Evolutionary conservation across 2,329 filamentous ascomycete genomes (phyloP), one percentile per base, ranked within the genome.

Genomic region (Diaporthe velutina): DNA sequence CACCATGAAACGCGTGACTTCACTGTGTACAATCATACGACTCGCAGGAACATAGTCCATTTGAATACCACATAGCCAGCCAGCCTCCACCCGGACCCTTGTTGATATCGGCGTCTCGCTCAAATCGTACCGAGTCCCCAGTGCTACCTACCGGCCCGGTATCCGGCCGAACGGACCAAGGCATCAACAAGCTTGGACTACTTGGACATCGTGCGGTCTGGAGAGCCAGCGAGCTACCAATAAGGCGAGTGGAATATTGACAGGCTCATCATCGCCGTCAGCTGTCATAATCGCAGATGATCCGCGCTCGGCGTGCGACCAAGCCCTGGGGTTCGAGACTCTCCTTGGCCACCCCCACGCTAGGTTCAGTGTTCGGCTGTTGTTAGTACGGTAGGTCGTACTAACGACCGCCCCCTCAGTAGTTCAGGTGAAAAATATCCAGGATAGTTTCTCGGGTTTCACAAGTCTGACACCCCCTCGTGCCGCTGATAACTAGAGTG

Each of bases 251-350:
- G 28, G 42, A 15, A 30, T 54, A 8, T 52, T 9, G 25, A 28
- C 42, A 54, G 25, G 70, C 60, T 61, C 35, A 52, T 28, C 58
- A 38, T 61, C 25, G 25, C 28, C 38, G 38, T 57, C 40, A 54
- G 61, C 28, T 64, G 58, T 57, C 73, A 58, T 30, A 25, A n/a
- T 28, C 25, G 17, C 73, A 74, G 57, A 60, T 71, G 68, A 74
- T 74, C 68, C 19, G 68, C 68, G 13, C 33, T 10, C 7, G 25
- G 64, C 64, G 35, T 9, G 48, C 64, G 19, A 40, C 35, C 45
- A 30, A 28, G 22, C 45, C 33, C 64, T 68, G 33, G n/a, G 12
- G n/a, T 1, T 68, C 48, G 1, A 40, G 22, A 54, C 28, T 54
- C 48, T 61, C 10, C 38, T 61, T 28, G 33, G 58, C 35, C 38